These are phyloP conservation scores for Elaeis guineensis DNA, from an alignment of 176 grass and related monocot genomes.

Conservation along the genomic window DNA sequence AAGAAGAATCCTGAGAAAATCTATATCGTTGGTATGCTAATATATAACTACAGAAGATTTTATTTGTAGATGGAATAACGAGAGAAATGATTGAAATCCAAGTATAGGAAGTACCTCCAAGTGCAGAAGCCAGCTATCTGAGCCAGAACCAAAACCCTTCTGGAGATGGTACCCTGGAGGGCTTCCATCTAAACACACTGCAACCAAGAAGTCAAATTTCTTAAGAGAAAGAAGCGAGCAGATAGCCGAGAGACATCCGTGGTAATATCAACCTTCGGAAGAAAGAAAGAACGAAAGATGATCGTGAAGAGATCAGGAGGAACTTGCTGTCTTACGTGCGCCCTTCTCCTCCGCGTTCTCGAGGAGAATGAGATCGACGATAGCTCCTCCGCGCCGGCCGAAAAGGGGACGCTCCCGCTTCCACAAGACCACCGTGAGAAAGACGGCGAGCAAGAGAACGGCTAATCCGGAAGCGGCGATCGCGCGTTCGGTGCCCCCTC, in stretches of 20 bases:
- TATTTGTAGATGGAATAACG: not conserved
- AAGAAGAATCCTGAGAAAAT: too few relatives aligned
- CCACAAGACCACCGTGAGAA: not conserved
- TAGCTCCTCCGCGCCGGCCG: conserved; percentile 6
- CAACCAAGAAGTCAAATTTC: conserved; percentile 3
- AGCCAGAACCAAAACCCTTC: conserved; percentile 41
- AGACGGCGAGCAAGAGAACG: conserved; percentile 27
- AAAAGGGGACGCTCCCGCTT: conserved; percentile 28
- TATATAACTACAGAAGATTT: not conserved
- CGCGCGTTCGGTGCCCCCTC: conserved; percentile 31
- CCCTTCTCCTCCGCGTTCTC: conserved; percentile 52
- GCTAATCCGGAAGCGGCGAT: conserved; percentile 10
- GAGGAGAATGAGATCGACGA: conserved; percentile 66
- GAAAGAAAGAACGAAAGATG: not conserved
- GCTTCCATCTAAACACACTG: conserved; percentile 76
- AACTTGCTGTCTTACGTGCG: conserved; percentile 31
- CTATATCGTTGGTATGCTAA: too few relatives aligned
- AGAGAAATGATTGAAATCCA: not conserved
- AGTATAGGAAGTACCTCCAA: conserved; percentile 34
- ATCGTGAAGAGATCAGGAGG: not conserved
- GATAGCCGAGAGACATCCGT: too few relatives aligned
- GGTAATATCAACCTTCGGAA: too few relatives aligned
- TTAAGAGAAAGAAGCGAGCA: too few relatives aligned
- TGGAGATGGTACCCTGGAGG: conserved; percentile 61
- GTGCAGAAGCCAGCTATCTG: conserved; percentile 52